phyloP scores from a whole-genome alignment of 163 green algal genomes.

The Chloroidium sp. region DNA sequence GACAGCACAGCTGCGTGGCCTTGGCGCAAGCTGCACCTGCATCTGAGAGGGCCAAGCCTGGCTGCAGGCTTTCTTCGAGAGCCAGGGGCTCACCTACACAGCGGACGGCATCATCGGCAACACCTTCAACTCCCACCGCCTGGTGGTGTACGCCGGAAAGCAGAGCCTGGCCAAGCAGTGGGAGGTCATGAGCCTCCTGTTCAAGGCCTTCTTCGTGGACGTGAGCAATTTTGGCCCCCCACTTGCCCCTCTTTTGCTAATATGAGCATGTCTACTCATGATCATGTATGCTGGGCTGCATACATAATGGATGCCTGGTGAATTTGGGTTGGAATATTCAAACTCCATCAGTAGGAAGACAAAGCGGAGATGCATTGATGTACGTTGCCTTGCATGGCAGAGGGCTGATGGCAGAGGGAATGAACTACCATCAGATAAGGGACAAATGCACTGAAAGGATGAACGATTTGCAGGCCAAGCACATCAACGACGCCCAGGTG shows the following conservation, averaged over 20 bases:
- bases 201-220: conserved; percentile 41
- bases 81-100: conserved; percentile 34
- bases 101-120: conserved; percentile 44
- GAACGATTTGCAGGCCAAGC: conserved; percentile 29
- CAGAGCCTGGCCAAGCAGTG: conserved; percentile 28
- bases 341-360: too few relatives aligned
- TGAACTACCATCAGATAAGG: too few relatives aligned
- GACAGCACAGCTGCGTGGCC: too few relatives aligned
- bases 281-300: too few relatives aligned
- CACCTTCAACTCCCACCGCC: conserved; percentile 41
- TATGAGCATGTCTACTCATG: too few relatives aligned
- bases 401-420: neutral
- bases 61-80: conserved; percentile 30
- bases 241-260: too few relatives aligned
- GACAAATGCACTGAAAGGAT: neutral
- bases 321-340: too few relatives aligned
- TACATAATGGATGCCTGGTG: too few relatives aligned
- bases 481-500: conserved; percentile 39
- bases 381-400: neutral
- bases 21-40: too few relatives aligned
- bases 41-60: too few relatives aligned
- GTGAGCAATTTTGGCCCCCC: neutral
- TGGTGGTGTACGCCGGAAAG: conserved; percentile 31
- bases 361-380: neutral
- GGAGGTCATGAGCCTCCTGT: conserved; percentile 37